Percentiles rank a stretch among this genome's conserved stretches.
phyloP scores from a whole-genome alignment of 306 rosid genomes.

The Dalbergia cultrata region DNA sequence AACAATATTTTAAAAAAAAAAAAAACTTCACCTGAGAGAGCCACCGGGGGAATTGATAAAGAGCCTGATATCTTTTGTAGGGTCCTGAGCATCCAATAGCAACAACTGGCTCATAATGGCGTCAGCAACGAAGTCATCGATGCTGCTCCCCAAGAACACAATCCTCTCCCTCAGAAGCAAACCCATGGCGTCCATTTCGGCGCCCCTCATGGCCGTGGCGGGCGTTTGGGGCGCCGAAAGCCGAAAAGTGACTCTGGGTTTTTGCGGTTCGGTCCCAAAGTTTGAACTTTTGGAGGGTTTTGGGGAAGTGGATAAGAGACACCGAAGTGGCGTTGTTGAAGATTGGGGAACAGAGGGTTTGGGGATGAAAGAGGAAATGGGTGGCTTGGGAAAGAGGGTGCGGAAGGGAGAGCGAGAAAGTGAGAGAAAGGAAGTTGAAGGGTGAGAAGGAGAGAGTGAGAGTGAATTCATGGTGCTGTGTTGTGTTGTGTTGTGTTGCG shows the following conservation, averaged over 20 bases:
- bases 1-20: neutral
- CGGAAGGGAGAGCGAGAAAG: constrained; percentile 24
- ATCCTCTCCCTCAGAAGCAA: constrained; percentile 89
- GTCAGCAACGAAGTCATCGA: constrained; percentile 94
- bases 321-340: constrained; percentile 35
- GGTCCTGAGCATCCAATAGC: constrained; percentile 86
- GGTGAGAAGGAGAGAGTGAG: constrained; percentile 59
- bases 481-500: too few relatives aligned
- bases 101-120: constrained; percentile 84
- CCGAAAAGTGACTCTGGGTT: constrained; percentile 43
- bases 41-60: constrained; percentile 92
- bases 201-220: constrained; percentile 67
- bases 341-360: constrained; percentile 35
- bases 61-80: constrained; percentile 84
- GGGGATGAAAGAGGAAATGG: constrained; percentile 46
- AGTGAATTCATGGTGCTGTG: constrained; percentile 71
- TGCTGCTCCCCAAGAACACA: constrained; percentile 80
- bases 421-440: constrained; percentile 42
- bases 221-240: constrained; percentile 69
- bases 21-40: constrained; percentile 71
- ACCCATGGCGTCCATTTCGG: constrained; percentile 86
- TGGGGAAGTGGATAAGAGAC: constrained; percentile 22
- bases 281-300: constrained; percentile 46
- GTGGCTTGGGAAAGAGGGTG: constrained; percentile 50
- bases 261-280: constrained; percentile 23